Conservation (phyloP, 2,329 filamentous ascomycete genomes). For the Graphilbum fragrans region DNA sequence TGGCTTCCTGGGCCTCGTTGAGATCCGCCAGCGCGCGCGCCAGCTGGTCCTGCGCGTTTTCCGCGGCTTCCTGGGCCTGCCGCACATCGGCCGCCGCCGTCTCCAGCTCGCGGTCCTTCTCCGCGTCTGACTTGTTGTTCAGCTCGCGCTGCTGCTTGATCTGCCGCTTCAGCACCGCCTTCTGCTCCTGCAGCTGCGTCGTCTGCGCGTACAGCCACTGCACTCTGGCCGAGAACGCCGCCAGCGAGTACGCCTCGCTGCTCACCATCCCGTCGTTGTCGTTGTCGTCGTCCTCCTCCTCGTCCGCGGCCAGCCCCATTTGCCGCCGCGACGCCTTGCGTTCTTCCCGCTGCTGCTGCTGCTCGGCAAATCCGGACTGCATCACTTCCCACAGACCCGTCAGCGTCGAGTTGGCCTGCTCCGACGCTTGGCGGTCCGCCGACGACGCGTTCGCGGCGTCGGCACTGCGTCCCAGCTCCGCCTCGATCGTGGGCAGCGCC, state of each 20-base stretch:
- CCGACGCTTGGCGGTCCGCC: slow-evolving; percentile 26
- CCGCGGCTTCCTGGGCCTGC: slow-evolving; percentile 21
- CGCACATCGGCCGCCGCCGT: slow-evolving; percentile 42
- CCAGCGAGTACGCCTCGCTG: slow-evolving; percentile 56
- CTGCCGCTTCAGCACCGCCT: slow-evolving; percentile 77
- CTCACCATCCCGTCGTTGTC: slow-evolving; percentile 43
- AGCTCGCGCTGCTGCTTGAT: slow-evolving; percentile 92
- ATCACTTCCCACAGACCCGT: slow-evolving; percentile 46
- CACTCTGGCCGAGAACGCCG: slow-evolving; percentile 66
- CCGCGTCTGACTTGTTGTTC: slow-evolving; percentile 72
- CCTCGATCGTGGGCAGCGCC: slow-evolving; percentile 38
- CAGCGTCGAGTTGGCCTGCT: slow-evolving; percentile 45
- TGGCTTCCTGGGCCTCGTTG: slow-evolving; percentile 19
- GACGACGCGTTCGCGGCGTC: slow-evolving; percentile 18
- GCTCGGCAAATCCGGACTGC: slow-evolving; percentile 40
- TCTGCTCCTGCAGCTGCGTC: slow-evolving; percentile 74
- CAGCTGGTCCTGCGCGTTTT: slow-evolving; percentile 34
- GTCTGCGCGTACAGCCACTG: slow-evolving; percentile 67
- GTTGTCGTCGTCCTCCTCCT: slow-evolving; percentile 49
- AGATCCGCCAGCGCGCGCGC: slow-evolving; percentile 34
- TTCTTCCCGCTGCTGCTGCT: slow-evolving; percentile 40
- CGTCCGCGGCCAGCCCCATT: slow-evolving; percentile 45
- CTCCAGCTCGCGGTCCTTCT: slow-evolving; percentile 53
- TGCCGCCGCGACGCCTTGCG: slow-evolving; percentile 39
- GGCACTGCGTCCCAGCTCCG: slow-evolving; percentile 25